Percentiles rank a stretch among this genome's conserved stretches.
Conservation (phyloP, 768 basidiomycete genomes). For the Naematelia encephala region DNA sequence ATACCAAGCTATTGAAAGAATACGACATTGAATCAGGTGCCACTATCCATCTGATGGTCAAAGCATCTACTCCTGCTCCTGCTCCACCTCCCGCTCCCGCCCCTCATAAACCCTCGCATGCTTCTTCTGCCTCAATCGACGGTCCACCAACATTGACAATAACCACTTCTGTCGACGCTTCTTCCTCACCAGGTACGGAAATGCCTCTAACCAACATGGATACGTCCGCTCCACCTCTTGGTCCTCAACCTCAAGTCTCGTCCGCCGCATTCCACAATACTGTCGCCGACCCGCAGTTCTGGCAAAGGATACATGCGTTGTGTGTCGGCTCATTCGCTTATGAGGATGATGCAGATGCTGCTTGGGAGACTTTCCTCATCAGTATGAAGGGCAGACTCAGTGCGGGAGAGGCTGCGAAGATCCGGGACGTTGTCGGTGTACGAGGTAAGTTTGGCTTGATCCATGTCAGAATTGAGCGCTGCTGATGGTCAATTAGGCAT, state of each 20-base stretch:
- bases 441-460: conserved; percentile 55
- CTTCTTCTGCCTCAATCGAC: conserved; percentile 16
- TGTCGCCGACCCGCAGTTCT: conserved; percentile 76
- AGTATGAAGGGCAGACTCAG: conserved; percentile 76
- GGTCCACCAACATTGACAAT: conserved; percentile 39
- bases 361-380: conserved; percentile 82
- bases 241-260: conserved; percentile 47
- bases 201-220: conserved; percentile 57
- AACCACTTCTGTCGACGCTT: conserved; percentile 36
- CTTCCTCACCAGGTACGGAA: conserved; percentile 28
- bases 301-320: conserved; percentile 67
- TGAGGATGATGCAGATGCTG: conserved; percentile 63
- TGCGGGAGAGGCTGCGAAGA: conserved; percentile 83
- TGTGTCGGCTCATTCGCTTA: conserved; percentile 65
- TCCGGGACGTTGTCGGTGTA: conserved; percentile 81
- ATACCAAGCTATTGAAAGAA: conserved; percentile 83
- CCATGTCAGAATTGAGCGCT: neutral
- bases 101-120: neutral
- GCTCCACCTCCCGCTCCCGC: conserved; percentile 16
- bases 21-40: conserved; percentile 78
- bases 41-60: conserved; percentile 80
- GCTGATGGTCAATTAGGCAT: neutral
- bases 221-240: conserved; percentile 51
- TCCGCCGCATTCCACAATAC: conserved; percentile 59
- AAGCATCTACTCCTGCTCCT: conserved; percentile 56